These are phyloP conservation scores for Tympanopsis confertula DNA, from an alignment of 2,329 filamentous ascomycete genomes.

Conservation along the genomic window DNA sequence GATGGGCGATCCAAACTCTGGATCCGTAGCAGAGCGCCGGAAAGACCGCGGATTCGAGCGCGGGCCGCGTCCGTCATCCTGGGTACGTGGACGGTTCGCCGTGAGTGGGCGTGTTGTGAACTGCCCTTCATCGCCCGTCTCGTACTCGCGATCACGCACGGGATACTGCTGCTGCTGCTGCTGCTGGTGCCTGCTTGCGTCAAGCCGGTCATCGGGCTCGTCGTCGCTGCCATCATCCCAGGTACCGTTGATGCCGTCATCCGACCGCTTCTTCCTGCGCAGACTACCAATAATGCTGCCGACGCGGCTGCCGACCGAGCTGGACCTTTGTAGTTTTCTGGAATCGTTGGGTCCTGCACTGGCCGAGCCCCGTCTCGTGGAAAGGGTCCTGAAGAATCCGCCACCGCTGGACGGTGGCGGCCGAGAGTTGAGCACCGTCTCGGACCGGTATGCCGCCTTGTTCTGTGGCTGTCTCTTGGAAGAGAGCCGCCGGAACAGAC, in stretches of 20 bases:
- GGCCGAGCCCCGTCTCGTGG: neutral
- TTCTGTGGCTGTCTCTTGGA: constrained; percentile 13
- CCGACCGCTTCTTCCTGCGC: constrained; percentile 25
- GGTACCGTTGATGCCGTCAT: constrained; percentile 42
- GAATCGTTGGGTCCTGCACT: too few relatives aligned
- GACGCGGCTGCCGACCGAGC: constrained; percentile 22
- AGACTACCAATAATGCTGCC: constrained; percentile 28
- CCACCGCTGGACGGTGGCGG: constrained; percentile 11
- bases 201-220: constrained; percentile 13
- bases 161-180: constrained; percentile 8
- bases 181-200: constrained; percentile 8
- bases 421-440: constrained; percentile 1
- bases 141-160: constrained; percentile 27
- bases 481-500: constrained; percentile 18
- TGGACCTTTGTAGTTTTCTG: constrained; percentile 27
- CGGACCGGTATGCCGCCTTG: constrained; percentile 3
- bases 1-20: constrained; percentile 48
- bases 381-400: constrained; percentile 8
- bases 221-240: constrained; percentile 34
- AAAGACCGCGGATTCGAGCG: constrained; percentile 28
- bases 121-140: constrained; percentile 42
- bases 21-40: constrained; percentile 58
- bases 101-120: constrained; percentile 32
- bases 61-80: constrained; percentile 7
- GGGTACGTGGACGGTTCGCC: constrained; percentile 4